Percentiles rank a stretch among this genome's conserved stretches.
phyloP scores from a whole-genome alignment of 768 basidiomycete genomes.

The Suillus fuscotomentosus region DNA sequence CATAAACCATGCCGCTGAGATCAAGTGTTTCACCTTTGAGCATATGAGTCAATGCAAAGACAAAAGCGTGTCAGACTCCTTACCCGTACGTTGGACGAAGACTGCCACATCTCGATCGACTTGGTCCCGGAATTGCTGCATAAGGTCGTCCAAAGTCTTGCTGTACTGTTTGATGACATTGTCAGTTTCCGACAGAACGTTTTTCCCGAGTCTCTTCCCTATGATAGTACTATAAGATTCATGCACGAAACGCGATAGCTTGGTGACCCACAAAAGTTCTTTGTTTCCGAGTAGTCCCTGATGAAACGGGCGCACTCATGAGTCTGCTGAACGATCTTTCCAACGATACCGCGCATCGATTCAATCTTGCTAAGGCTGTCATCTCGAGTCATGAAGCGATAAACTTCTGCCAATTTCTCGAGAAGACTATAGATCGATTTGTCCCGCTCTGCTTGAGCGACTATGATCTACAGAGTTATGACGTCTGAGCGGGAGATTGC shows the following conservation, averaged over 20 bases:
- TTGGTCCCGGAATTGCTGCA: background rate
- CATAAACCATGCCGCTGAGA: background rate
- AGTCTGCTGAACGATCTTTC: slow-evolving; percentile 17
- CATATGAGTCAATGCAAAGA: background rate
- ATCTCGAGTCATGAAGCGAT: background rate
- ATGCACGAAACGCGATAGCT: background rate
- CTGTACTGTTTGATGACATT: background rate
- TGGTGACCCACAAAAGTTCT: slow-evolving; percentile 15
- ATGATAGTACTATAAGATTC: background rate
- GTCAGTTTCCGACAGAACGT: background rate
- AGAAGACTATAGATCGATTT: background rate
- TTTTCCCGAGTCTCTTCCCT: slow-evolving; percentile 1
- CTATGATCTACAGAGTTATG: background rate
- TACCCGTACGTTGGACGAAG: background rate
- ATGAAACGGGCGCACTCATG: slow-evolving; percentile 29
- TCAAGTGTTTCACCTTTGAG: background rate
- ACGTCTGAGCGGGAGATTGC: too few relatives aligned
- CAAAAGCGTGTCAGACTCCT: background rate
- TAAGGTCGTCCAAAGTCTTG: background rate
- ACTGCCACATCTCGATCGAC: background rate
- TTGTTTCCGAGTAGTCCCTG: slow-evolving; percentile 22
- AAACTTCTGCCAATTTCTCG: background rate
- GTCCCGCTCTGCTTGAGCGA: slow-evolving; percentile 6
- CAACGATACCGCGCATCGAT: background rate
- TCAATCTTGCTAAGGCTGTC: background rate